A percentile compares a stretch with the other conserved stretches of the same genome.
These are phyloP conservation scores for Endogone sp. DNA, from an alignment of 192 early-diverging fungal genomes.

Conservation along the genomic window DNA sequence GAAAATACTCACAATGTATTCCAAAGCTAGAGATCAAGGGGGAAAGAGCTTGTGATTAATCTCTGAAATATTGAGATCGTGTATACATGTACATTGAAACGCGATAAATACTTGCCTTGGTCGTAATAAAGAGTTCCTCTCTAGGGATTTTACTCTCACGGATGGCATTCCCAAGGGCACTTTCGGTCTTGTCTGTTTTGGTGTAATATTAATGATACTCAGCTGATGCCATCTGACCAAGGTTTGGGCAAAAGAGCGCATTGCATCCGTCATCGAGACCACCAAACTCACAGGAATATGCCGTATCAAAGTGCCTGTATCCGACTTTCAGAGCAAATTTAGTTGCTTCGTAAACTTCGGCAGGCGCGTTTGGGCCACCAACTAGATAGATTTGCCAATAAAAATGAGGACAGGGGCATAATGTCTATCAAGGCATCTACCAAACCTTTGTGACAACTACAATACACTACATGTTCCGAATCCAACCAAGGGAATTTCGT, in stretches of 20 bases:
- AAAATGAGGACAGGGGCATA: too few relatives aligned
- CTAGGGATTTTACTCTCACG: slow-evolving; percentile 44
- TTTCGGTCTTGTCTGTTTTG: slow-evolving; percentile 55
- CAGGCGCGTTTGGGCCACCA: slow-evolving; percentile 6
- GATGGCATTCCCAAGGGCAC: slow-evolving; percentile 61
- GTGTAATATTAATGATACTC: too few relatives aligned
- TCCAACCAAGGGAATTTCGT: slow-evolving; percentile 23
- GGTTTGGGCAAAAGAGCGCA: too few relatives aligned
- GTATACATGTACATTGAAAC: too few relatives aligned
- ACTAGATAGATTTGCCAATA: neutral
- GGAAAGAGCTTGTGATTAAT: too few relatives aligned
- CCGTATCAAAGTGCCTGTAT: slow-evolving; percentile 25
- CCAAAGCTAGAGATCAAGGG: neutral
- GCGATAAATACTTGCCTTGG: slow-evolving; percentile 41
- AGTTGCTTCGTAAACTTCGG: slow-evolving; percentile 14
- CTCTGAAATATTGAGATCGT: too few relatives aligned
- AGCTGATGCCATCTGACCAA: too few relatives aligned
- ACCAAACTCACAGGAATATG: slow-evolving; percentile 19
- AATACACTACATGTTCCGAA: slow-evolving; percentile 22
- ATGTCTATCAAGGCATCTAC: too few relatives aligned
- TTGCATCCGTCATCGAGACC: too few relatives aligned
- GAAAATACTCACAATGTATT: slow-evolving; percentile 16
- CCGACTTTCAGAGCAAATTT: slow-evolving; percentile 23
- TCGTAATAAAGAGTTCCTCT: slow-evolving; percentile 61
- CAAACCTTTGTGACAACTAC: too few relatives aligned